These are phyloP conservation scores for Claviceps maximensis DNA, from an alignment of 2,329 filamentous ascomycete genomes.

Conservation along the genomic window DNA sequence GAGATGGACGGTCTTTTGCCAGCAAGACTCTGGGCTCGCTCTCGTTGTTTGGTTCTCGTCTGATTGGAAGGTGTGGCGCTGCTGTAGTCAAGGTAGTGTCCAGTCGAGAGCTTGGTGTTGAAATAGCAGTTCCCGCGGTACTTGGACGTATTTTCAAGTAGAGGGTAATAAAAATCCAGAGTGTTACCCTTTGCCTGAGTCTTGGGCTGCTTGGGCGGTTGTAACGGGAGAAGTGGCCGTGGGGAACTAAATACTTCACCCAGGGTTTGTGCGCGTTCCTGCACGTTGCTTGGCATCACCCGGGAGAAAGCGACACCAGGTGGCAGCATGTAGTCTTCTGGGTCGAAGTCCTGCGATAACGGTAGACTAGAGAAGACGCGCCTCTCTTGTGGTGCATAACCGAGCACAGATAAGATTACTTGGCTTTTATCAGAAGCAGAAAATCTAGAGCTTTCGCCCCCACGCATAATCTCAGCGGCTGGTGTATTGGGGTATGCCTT, in stretches of 20 bases:
- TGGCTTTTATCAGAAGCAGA: conserved; percentile 30
- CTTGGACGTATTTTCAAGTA: conserved; percentile 40
- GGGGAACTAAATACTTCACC: conserved; percentile 64
- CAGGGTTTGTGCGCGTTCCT: conserved; percentile 47
- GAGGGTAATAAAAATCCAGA: conserved; percentile 40
- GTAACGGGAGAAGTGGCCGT: conserved; percentile 48
- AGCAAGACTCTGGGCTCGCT: conserved; percentile 55
- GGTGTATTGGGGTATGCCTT: conserved; percentile 33
- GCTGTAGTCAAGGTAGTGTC: conserved; percentile 58
- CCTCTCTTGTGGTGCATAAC: conserved; percentile 58
- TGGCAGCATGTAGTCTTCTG: conserved; percentile 44
- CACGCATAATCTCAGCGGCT: conserved; percentile 22
- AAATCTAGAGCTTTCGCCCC: conserved; percentile 25
- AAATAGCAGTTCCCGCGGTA: conserved; percentile 49
- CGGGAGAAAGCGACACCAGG: conserved; percentile 49
- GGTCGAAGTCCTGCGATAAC: conserved; percentile 16
- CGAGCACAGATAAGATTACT: conserved; percentile 61
- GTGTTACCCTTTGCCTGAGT: conserved; percentile 50
- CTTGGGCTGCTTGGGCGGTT: conserved; percentile 60
- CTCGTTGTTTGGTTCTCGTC: conserved; percentile 51
- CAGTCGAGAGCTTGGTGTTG: conserved; percentile 49
- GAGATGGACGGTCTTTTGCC: conserved; percentile 42
- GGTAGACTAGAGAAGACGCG: conserved; percentile 79
- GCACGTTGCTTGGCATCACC: conserved; percentile 20
- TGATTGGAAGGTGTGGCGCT: conserved; percentile 45